Evolutionary conservation across 306 rosid species (phyloP).

Genomic region (Citrullus mucosospermus): DNA sequence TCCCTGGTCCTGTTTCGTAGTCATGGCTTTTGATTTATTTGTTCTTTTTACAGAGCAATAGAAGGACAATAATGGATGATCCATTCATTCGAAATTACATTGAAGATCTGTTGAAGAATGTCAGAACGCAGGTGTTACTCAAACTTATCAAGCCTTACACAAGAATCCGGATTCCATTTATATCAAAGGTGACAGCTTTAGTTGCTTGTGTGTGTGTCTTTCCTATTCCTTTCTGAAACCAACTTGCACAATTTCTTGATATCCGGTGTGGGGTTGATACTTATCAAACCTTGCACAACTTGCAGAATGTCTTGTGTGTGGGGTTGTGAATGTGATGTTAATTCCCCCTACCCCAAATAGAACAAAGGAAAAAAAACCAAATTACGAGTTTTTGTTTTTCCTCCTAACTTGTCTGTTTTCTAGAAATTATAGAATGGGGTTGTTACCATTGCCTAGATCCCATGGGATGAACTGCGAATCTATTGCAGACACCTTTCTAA

Average conservation of each 20-base stretch:
- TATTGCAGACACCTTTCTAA: background rate
- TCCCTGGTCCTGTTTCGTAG: background rate
- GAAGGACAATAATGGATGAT: constrained; percentile 96
- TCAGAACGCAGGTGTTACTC: constrained; percentile 92
- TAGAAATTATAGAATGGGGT: background rate
- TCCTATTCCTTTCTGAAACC: background rate
- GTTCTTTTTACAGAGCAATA: constrained; percentile 37
- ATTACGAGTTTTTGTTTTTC: background rate
- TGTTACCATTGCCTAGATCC: background rate
- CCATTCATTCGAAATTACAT: constrained; percentile 89
- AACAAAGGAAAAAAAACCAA: background rate
- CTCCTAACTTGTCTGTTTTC: background rate
- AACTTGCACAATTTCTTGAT: background rate
- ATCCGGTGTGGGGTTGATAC: background rate
- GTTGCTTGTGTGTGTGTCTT: background rate
- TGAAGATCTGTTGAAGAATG: constrained; percentile 92
- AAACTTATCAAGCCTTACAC: constrained; percentile 97
- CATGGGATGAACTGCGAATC: background rate
- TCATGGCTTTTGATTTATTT: background rate
- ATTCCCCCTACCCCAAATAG: background rate
- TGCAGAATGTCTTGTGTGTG: background rate
- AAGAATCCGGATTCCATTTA: constrained; percentile 89
- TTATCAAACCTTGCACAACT: background rate
- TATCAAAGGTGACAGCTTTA: constrained; percentile 54
- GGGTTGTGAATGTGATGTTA: background rate